These are phyloP conservation scores for Vigna angularis DNA, from an alignment of 306 rosid species.

Conservation along the genomic window DNA sequence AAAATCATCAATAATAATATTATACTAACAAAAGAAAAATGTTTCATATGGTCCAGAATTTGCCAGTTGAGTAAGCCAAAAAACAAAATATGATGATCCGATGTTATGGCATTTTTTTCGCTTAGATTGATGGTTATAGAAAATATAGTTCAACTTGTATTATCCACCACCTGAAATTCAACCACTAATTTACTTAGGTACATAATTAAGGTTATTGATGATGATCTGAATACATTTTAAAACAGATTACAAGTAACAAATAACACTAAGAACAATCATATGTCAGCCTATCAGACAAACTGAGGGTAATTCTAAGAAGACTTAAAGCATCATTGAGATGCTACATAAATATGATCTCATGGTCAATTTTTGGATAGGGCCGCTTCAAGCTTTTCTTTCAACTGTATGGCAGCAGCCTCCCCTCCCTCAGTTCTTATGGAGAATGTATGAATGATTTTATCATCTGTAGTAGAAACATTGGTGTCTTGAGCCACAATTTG, in stretches of 20 bases:
- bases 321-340: conserved; percentile 34
- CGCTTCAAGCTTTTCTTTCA: conserved; percentile 83
- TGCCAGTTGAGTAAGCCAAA: no score
- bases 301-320: conserved; percentile 19
- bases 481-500: conserved; percentile 74
- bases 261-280: conserved; percentile 2
- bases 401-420: conserved; percentile 65
- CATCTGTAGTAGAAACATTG: conserved; percentile 56
- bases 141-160: conserved; percentile 22
- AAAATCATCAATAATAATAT: background rate
- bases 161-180: conserved; percentile 14
- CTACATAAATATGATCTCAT: conserved; percentile 31
- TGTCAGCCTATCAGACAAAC: conserved; percentile 30
- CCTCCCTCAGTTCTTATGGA: conserved; percentile 72
- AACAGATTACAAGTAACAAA: conserved; percentile 26
- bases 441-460: conserved; percentile 73
- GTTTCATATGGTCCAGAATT: background rate
- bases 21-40: background rate
- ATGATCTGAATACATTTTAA: conserved; percentile 20
- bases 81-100: background rate
- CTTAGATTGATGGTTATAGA: conserved; percentile 1
- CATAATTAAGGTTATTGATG: conserved; percentile 29
- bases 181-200: background rate
- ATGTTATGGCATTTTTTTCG: background rate
- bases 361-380: conserved; percentile 59